Conservation (phyloP, 139 green algal genomes). For the Picochlorum sp. region DNA sequence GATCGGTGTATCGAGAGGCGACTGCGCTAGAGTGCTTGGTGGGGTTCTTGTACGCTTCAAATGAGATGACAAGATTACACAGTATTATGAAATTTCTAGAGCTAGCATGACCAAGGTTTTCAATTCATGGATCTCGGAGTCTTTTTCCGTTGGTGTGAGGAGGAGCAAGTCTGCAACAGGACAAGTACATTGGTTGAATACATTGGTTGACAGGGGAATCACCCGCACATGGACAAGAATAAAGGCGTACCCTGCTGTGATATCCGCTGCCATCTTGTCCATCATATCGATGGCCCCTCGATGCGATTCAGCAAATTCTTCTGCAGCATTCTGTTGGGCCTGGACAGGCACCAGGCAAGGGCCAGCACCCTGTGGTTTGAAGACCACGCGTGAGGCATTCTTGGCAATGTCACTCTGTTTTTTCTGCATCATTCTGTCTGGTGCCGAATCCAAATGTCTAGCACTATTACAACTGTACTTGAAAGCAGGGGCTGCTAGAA, state of each 20-base stretch:
- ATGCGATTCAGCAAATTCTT: background rate
- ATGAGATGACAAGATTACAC: background rate
- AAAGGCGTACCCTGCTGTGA: conserved; percentile 4
- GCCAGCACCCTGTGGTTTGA: no score
- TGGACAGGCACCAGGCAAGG: background rate
- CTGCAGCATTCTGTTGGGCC: background rate
- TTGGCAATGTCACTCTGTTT: background rate
- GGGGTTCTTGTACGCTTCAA: background rate
- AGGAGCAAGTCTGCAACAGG: no score
- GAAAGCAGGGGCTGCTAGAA: conserved; percentile 11
- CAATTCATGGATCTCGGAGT: background rate
- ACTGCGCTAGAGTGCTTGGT: conserved; percentile 53
- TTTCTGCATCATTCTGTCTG: background rate
- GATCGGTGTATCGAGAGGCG: conserved; percentile 34
- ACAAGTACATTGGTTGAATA: no score
- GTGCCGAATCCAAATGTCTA: background rate
- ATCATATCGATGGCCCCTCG: background rate
- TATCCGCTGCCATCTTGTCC: conserved; percentile 3
- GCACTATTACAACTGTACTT: background rate
- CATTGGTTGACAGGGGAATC: background rate
- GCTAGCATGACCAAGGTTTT: background rate
- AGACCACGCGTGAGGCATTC: no score
- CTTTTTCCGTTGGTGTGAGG: background rate
- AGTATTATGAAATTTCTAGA: conserved; percentile 1
- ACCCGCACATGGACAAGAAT: background rate